phyloP scores from a whole-genome alignment of 2,329 filamentous ascomycete species.

The Rutstroemia sp. region DNA sequence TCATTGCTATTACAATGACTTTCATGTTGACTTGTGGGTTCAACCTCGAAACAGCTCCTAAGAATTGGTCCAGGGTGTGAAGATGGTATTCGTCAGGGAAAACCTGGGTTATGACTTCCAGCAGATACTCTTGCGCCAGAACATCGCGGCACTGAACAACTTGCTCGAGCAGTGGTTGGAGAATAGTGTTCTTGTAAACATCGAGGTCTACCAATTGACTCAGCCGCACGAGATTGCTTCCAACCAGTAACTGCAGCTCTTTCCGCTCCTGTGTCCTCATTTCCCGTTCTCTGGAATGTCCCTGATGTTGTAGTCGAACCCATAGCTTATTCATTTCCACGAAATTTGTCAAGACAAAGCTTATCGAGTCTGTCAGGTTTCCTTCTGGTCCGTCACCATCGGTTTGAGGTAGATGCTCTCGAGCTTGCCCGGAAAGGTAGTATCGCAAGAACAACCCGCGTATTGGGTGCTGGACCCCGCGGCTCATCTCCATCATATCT shows the following conservation, averaged over 20 bases:
- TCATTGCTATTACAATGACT: conserved; percentile 92
- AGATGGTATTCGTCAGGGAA: conserved; percentile 98
- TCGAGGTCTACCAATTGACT: conserved; percentile 95
- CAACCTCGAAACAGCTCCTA: conserved; percentile 83
- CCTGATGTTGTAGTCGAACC: conserved; percentile 95
- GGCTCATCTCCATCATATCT: conserved; percentile 99
- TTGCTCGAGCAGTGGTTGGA: conserved; percentile 86
- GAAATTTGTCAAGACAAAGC: conserved; percentile 96
- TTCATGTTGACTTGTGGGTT: conserved; percentile 98
- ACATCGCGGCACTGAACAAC: conserved; percentile 98
- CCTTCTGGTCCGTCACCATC: conserved; percentile 87
- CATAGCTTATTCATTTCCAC: conserved; percentile 99
- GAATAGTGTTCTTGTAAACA: conserved; percentile 83
- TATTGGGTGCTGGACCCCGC: conserved; percentile 93
- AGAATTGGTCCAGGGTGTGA: conserved; percentile 90
- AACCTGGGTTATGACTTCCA: conserved; percentile 97
- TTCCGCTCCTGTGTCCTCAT: conserved; percentile 89
- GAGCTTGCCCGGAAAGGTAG: conserved; percentile 89
- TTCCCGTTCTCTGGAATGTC: conserved; percentile 89
- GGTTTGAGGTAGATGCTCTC: conserved; percentile 77
- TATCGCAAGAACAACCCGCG: conserved; percentile 92
- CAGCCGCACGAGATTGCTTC: conserved; percentile 89
- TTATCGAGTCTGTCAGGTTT: conserved; percentile 94
- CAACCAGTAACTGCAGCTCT: conserved; percentile 90
- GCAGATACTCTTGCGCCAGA: conserved; percentile 89